These are phyloP conservation scores for Rhynchosporium secalis DNA, from an alignment of 2,329 filamentous ascomycete species.

Conservation along the genomic window DNA sequence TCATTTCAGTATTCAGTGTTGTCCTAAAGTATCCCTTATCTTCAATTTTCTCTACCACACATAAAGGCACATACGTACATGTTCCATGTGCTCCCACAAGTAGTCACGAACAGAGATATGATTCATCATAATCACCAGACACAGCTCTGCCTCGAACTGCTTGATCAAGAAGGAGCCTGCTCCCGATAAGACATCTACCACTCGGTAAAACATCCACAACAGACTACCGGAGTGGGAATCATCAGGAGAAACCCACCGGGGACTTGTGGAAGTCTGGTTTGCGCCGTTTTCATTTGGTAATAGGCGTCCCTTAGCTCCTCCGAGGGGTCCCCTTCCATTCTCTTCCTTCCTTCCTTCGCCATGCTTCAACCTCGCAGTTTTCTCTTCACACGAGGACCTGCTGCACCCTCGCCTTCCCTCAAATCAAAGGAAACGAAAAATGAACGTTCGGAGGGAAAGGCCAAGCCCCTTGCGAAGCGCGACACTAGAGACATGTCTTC, in stretches of 20 bases:
- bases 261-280: neutral
- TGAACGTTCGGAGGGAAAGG: conserved; percentile 26
- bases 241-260: neutral
- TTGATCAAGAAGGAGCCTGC: conserved; percentile 12
- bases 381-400: conserved; percentile 29
- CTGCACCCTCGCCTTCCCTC: conserved; percentile 12
- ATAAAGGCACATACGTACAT: conserved; percentile 6
- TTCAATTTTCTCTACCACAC: neutral
- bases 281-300: conserved; percentile 15
- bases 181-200: conserved; percentile 10
- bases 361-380: conserved; percentile 36
- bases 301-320: conserved; percentile 4
- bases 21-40: neutral
- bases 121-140: conserved; percentile 15
- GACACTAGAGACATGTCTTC: conserved; percentile 16
- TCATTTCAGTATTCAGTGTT: neutral
- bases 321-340: conserved; percentile 3
- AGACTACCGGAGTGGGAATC: neutral
- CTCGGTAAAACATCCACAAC: neutral
- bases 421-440: conserved; percentile 23
- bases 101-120: conserved; percentile 10
- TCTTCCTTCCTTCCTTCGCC: conserved; percentile 11
- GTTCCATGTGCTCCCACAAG: conserved; percentile 5
- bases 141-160: conserved; percentile 17
- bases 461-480: conserved; percentile 19